Evolutionary conservation across 108 stramenopile genomes (phyloP).

Genomic region (Nitzschia sp.): DNA sequence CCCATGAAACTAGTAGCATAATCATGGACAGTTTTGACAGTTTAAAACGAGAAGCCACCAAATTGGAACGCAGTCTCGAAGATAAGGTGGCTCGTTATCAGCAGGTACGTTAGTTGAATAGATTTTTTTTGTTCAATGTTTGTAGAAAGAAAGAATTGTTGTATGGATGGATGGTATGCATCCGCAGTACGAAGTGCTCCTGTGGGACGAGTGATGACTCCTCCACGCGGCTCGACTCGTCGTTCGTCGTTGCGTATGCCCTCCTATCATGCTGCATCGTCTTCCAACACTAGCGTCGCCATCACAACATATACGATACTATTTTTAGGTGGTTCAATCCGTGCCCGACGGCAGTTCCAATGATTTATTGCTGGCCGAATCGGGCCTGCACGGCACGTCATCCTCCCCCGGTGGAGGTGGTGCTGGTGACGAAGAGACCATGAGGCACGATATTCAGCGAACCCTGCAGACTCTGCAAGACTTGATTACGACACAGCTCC

Average conservation of each 20-base stretch:
- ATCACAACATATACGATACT: neutral
- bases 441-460: conserved; percentile 77
- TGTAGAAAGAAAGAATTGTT: neutral
- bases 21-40: conserved; percentile 75
- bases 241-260: no score
- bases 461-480: conserved; percentile 63
- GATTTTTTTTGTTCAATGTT: neutral
- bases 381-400: conserved; percentile 43
- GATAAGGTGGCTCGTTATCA: conserved; percentile 81
- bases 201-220: neutral
- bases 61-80: conserved; percentile 76
- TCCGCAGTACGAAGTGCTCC: no score
- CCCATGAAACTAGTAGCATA: conserved; percentile 25
- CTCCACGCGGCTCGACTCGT: no score
- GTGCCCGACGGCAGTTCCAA: conserved; percentile 29
- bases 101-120: conserved; percentile 50
- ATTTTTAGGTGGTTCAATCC: conserved; percentile 32
- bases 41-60: conserved; percentile 79
- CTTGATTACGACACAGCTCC: conserved; percentile 64
- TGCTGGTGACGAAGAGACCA: conserved; percentile 68
- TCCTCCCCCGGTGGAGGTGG: no score
- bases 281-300: neutral
- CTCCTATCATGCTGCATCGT: neutral
- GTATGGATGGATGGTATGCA: no score
- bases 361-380: conserved; percentile 60